These are phyloP conservation scores for Rhizoclosmatium globosum DNA, from an alignment of 192 early-diverging fungal genomes.

Conservation along the genomic window DNA sequence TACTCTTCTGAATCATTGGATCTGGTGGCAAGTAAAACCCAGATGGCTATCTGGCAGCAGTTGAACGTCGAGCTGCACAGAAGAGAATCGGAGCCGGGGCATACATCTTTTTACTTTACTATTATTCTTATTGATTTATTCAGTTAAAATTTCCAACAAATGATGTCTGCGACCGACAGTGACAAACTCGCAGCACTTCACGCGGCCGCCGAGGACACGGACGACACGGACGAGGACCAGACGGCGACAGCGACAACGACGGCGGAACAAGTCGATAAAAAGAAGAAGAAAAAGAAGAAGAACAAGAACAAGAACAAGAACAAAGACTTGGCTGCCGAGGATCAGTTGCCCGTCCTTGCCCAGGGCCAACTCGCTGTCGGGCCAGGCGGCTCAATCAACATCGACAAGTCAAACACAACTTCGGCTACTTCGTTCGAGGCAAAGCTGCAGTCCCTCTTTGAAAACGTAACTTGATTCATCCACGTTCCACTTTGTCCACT, in stretches of 20 bases:
- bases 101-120: too few species aligned
- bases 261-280: background rate
- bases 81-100: too few species aligned
- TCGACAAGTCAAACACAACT: background rate
- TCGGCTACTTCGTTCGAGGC: background rate
- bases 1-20: too few species aligned
- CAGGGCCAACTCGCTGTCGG: background rate
- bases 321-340: background rate
- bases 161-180: background rate
- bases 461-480: too few species aligned
- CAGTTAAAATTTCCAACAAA: background rate
- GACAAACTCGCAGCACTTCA: background rate
- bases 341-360: background rate
- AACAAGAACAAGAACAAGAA: conserved; percentile 28
- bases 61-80: too few species aligned
- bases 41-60: too few species aligned
- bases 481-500: too few species aligned
- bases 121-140: too few species aligned
- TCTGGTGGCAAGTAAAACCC: too few species aligned
- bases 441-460: background rate
- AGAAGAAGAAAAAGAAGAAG: background rate
- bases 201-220: background rate
- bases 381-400: background rate
- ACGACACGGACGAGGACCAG: conserved; percentile 6
- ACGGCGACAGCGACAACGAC: background rate